Conservation (phyloP, 2,329 filamentous ascomycete species). For the Cryphonectria nitschkei region DNA sequence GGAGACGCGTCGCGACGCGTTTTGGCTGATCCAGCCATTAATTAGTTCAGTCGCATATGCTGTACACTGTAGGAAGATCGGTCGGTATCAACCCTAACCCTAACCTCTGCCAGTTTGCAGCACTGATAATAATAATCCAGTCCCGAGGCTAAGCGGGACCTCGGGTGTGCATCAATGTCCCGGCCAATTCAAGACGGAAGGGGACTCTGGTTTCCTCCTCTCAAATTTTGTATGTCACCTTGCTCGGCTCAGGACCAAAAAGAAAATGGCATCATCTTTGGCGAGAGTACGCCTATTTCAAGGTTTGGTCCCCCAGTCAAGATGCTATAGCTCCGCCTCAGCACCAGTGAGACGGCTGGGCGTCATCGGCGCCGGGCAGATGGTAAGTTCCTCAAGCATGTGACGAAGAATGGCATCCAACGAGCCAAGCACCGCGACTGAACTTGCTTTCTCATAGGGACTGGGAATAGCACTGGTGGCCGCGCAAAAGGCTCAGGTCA, state of each 20-base stretch:
- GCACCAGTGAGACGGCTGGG: constrained; percentile 84
- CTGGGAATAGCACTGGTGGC: constrained; percentile 95
- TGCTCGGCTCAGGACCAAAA: constrained; percentile 13
- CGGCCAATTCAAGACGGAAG: not conserved
- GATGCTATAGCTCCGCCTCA: constrained; percentile 72
- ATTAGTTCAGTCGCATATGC: not conserved
- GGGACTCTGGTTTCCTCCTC: not conserved
- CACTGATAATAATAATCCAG: not conserved
- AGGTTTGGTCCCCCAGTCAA: constrained; percentile 45
- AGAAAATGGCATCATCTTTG: constrained; percentile 45
- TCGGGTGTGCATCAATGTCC: constrained; percentile 6
- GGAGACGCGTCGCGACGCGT: constrained; percentile 30
- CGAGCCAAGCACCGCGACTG: constrained; percentile 20
- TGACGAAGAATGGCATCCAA: constrained; percentile 35
- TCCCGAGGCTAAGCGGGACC: constrained; percentile 25
- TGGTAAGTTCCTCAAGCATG: constrained; percentile 65
- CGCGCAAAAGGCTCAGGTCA: constrained; percentile 79
- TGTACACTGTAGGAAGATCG: too few relatives aligned
- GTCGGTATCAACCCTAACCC: constrained; percentile 2
- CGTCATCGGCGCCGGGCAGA: constrained; percentile 93
- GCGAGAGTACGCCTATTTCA: constrained; percentile 43
- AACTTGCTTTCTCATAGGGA: constrained; percentile 62
- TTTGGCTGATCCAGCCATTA: not conserved
- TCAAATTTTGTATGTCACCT: not conserved
- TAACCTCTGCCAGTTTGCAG: not conserved